These are phyloP conservation scores for Macadamia integrifolia DNA, from an alignment of 164 flowering plant species.

Conservation along the genomic window DNA sequence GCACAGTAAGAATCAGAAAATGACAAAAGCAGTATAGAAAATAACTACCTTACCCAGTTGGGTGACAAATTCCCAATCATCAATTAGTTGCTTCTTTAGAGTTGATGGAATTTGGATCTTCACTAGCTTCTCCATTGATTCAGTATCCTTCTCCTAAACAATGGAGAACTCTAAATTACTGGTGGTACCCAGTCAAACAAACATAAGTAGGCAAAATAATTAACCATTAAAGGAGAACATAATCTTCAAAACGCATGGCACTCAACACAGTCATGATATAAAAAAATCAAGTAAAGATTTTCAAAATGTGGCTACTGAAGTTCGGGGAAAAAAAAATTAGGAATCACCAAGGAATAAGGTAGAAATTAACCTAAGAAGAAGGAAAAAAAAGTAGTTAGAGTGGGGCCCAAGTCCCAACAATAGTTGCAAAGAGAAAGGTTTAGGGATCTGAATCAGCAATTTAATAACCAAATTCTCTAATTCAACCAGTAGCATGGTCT, in stretches of 20 bases:
- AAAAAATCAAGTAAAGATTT: not conserved
- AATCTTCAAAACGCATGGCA: not conserved
- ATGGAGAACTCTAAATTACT: constrained; percentile 1
- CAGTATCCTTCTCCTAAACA: constrained; percentile 51
- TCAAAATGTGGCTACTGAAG: not conserved
- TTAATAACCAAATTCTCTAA: too few relatives aligned
- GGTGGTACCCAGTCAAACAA: not conserved
- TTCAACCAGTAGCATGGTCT: too few relatives aligned
- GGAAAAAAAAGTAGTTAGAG: not conserved
- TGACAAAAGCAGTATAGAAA: constrained; percentile 4
- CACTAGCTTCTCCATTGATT: constrained; percentile 51
- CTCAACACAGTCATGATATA: not conserved
- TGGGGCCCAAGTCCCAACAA: too few relatives aligned
- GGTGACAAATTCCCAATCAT: constrained; percentile 81
- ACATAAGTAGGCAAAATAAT: not conserved
- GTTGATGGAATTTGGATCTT: constrained; percentile 85
- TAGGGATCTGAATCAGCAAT: too few relatives aligned
- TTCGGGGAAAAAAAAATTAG: too few relatives aligned
- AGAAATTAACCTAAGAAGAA: too few relatives aligned
- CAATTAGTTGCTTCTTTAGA: constrained; percentile 77
- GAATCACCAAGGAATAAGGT: too few relatives aligned
- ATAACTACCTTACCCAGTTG: constrained; percentile 76
- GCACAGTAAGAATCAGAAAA: not conserved
- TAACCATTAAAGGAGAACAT: not conserved
- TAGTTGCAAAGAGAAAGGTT: too few relatives aligned